These are phyloP conservation scores for Quercus lobata DNA, from an alignment of 331 rosid genomes.

Conservation along the genomic window DNA sequence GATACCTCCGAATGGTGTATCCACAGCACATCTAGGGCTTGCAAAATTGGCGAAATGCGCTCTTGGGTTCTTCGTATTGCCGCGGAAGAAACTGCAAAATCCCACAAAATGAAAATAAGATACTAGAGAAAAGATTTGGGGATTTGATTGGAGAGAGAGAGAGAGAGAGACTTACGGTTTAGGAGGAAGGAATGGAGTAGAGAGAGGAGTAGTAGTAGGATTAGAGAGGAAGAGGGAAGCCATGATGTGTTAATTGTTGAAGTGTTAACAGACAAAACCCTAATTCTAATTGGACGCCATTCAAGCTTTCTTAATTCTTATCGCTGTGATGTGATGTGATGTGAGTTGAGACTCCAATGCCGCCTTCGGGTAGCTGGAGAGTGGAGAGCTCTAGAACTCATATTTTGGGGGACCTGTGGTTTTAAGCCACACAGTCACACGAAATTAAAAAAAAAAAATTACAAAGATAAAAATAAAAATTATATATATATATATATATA, in stretches of 20 bases:
- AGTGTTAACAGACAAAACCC: constrained; percentile 21
- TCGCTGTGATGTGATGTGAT: too few species aligned
- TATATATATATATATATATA: too few species aligned
- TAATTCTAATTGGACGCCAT: constrained; percentile 30
- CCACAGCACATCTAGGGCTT: constrained; percentile 58
- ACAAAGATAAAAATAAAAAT: too few species aligned
- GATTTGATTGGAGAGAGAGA: background rate
- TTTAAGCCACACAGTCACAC: too few species aligned
- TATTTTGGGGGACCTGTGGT: too few species aligned
- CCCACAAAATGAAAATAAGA: background rate
- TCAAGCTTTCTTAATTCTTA: background rate
- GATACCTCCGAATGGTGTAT: constrained; percentile 72
- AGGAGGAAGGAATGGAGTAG: constrained; percentile 47
- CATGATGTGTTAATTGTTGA: constrained; percentile 26
- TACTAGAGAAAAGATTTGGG: background rate
- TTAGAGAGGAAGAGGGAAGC: constrained; percentile 47
- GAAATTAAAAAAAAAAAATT: too few species aligned
- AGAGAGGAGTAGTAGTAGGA: constrained; percentile 37
- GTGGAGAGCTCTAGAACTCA: too few species aligned
- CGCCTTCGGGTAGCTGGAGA: too few species aligned
- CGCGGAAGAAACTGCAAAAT: constrained; percentile 35
- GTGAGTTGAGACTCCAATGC: too few species aligned
- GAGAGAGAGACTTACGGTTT: constrained; percentile 39
- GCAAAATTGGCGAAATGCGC: background rate
- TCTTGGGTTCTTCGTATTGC: constrained; percentile 24